Evolutionary conservation across 2,329 filamentous ascomycete species (phyloP).

Genomic region (Cladosporium sp.): DNA sequence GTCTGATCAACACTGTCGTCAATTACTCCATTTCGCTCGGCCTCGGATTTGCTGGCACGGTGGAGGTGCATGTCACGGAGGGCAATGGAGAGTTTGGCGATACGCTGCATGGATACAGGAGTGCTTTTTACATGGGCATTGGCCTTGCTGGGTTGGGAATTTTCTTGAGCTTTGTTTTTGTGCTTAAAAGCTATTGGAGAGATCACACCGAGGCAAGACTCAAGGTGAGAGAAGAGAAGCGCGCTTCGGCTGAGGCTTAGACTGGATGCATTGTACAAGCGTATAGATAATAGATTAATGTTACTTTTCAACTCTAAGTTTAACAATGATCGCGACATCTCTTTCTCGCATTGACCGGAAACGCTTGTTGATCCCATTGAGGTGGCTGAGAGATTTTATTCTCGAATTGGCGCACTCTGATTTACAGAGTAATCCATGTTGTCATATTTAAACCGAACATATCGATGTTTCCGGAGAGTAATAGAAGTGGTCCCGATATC

Average conservation of each 20-base stretch:
- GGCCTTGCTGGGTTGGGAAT: slow-evolving; percentile 28
- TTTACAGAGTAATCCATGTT: no score
- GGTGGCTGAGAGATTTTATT: no score
- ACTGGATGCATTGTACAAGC: no score
- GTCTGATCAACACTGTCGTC: slow-evolving; percentile 59
- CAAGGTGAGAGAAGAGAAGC: neutral
- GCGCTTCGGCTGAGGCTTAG: neutral
- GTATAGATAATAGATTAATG: no score
- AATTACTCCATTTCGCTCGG: slow-evolving; percentile 66
- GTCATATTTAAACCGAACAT: no score
- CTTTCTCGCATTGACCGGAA: no score
- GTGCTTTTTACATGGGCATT: slow-evolving; percentile 39
- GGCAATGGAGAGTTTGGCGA: slow-evolving; percentile 33
- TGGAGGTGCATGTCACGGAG: slow-evolving; percentile 48
- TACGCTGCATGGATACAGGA: slow-evolving; percentile 36
- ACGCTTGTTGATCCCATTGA: no score
- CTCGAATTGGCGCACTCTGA: no score
- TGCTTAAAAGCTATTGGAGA: slow-evolving; percentile 18
- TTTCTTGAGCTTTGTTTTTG: slow-evolving; percentile 24
- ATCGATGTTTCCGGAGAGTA: no score
- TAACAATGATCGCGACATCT: no score
- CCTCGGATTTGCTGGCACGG: slow-evolving; percentile 61
- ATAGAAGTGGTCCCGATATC: neutral
- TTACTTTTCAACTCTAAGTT: no score
- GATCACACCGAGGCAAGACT: slow-evolving; percentile 2